Evolutionary conservation across 2,329 filamentous ascomycete genomes (phyloP).

Genomic region (Exophiala spinifera): DNA sequence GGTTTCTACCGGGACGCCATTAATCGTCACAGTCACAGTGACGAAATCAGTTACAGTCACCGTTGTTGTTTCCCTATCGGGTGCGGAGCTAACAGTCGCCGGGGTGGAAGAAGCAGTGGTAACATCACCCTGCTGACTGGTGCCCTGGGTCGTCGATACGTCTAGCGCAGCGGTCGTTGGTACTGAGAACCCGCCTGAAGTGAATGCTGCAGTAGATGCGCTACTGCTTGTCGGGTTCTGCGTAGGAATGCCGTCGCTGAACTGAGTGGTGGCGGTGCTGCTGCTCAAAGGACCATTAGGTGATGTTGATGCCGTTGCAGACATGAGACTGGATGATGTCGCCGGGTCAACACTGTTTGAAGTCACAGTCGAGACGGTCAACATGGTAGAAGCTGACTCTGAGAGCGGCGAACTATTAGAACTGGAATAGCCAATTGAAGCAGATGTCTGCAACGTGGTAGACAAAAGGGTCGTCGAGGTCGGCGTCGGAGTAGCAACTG

Average conservation of each 20-base stretch:
- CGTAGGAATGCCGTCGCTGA: neutral
- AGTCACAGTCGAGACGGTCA: neutral
- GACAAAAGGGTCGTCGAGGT: neutral
- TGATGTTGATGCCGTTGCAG: neutral
- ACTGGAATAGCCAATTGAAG: neutral
- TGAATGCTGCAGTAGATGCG: neutral
- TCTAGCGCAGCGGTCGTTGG: too few relatives aligned
- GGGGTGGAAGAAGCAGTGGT: neutral
- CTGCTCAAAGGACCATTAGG: neutral
- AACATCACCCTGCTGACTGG: neutral
- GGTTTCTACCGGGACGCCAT: neutral
- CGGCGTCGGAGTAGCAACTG: neutral
- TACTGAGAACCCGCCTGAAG: neutral
- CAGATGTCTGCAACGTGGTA: neutral
- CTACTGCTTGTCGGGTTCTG: neutral
- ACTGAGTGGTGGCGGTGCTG: neutral
- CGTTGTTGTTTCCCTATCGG: neutral
- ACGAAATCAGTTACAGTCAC: slow-evolving; percentile 13
- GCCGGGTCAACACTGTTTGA: neutral
- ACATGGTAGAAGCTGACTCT: neutral
- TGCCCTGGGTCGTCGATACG: neutral
- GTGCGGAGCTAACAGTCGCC: neutral
- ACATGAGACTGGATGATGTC: neutral
- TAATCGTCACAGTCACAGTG: slow-evolving; percentile 15
- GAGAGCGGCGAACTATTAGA: too few relatives aligned